Base-by-base conservation (phyloP, 1,139 yeast species). In the Pichia kudriavzevii region DNA sequence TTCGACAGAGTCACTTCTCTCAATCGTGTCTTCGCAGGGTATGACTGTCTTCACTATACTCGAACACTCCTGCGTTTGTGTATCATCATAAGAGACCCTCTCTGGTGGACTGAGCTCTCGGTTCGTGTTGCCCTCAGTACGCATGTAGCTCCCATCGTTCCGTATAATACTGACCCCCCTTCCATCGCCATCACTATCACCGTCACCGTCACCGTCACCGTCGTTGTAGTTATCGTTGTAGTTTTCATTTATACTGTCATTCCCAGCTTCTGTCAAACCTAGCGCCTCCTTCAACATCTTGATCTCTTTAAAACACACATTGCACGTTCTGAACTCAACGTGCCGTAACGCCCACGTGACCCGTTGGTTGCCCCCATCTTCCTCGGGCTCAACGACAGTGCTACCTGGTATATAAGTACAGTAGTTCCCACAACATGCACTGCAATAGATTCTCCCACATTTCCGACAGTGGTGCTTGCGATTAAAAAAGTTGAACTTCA, bases 381-480 rank as follows among this genome's bases (percentile, higher is more conserved):
- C 38, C n/a, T 30, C 34, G 4, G 73, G 67, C 15, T 64, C 58
- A 7, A 69, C 70, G 16, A 67, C 72, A 42, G 66, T 67, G 2
- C 73, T 64, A 20, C 71, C 63, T 5, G 74, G 70, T 44, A 64
- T 67, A 62, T 55, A 65, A 30, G 55, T 36, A 46, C 56, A 63
- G 24, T 57, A 54, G 18, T 69, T 66, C 11, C 62, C 53, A 17
- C 94, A 74, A 55, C 94, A 79, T 38, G 61, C 48, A 28, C 75
- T 76, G 60, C 95, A 81, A 19, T 78, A 81, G 5, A 83, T 79
- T 36, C 75, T 58, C 26, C 95, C 91, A 65, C 95, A 82, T 55
- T 79, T 72, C 53, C 94, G 66, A 56, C 99, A 91, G 59, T 91
- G 98, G 59, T 93, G 98, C 43, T 93, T 72, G 39, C 98, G 69